A percentile compares a stretch with the other conserved stretches of the same genome.
Evolutionary conservation across 805 yeast genomes (phyloP).

Genomic region (Gaillardinia entomophila): DNA sequence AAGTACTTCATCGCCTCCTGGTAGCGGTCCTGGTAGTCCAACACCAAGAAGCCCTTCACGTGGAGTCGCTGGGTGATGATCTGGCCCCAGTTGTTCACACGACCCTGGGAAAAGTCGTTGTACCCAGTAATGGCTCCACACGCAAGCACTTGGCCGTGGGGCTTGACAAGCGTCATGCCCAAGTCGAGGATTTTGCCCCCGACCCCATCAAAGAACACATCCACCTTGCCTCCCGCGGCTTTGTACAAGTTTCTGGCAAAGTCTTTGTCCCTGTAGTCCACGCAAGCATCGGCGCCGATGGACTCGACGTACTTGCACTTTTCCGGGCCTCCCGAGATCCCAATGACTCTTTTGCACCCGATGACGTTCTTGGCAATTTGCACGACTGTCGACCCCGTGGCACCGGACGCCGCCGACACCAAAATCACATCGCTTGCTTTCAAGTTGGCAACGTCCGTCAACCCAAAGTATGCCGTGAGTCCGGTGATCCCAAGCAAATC

Average conservation of each 20-base stretch:
- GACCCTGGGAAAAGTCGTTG: conserved; percentile 14
- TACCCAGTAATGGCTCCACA: conserved; percentile 28
- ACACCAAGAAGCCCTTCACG: conserved; percentile 16
- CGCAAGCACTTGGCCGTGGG: conserved; percentile 18
- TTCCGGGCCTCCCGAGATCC: conserved; percentile 20
- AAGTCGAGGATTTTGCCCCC: conserved; percentile 18
- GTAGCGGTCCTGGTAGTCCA: conserved; percentile 9
- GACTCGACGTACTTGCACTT: conserved; percentile 14
- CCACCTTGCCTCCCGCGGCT: conserved; percentile 5
- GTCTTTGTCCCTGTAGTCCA: conserved; percentile 10
- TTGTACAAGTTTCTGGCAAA: conserved; percentile 2
- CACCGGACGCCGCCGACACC: conserved; percentile 29
- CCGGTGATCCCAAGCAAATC: conserved; percentile 23
- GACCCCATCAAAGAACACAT: conserved; percentile 18
- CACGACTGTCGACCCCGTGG: conserved; percentile 26
- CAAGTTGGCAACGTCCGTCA: conserved; percentile 12
- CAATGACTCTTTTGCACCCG: conserved; percentile 22
- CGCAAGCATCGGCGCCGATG: conserved; percentile 20
- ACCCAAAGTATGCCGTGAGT: conserved; percentile 24
- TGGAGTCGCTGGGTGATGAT: conserved; percentile 12
- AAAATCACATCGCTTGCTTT: conserved; percentile 15
- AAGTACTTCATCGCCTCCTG: conserved; percentile 8
- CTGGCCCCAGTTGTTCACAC: conserved; percentile 17
- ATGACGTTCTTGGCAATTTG: conserved; percentile 25
- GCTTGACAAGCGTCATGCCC: conserved; percentile 9